Base-by-base conservation (phyloP, 2,329 filamentous ascomycete species). In the Fusarium circinatum region DNA sequence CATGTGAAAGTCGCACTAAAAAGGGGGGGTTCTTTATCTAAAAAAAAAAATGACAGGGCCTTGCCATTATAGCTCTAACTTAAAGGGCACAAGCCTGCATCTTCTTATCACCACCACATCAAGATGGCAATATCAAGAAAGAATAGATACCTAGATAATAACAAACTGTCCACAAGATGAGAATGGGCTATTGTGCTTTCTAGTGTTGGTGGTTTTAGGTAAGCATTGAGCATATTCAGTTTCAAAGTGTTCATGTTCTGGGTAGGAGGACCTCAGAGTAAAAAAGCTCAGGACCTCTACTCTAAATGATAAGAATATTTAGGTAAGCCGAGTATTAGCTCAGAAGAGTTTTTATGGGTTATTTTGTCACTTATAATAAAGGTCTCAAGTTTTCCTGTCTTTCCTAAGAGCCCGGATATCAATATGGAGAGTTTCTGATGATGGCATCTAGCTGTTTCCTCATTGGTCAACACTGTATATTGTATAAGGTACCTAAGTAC, bases 1-100 rank as follows among this genome's bases (percentile, higher is more conserved):
- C 76, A 78, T 78, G 76, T 78, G 76, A 78, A 75, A 78, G 64
- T 75, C 65, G 72, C 74, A 74, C 76, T 78, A 78, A 78, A 75
- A 76, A 71, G 63, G 69, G 75, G 75, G 74, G 72, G 72, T 45
- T 62, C 66, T 57, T 63, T 66, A 70, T 65, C 65, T 70, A 41
- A 34, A 62, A 39, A 28, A 28, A 62, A 56, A 65, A 48, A 65
- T 44, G 49, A 49, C 54, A 75, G 38, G 39, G 52, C 30, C 38
- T 14, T 26, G 30, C 26, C 38, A 42, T 48, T 28, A 60, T 14
- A 55, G 62, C 39, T 67, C 48, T 60, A 61, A 63, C 62, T 61
- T 9, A 36, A 66, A 57, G 56, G 58, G 72, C 68, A 75, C 51
- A 73, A 65, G 57, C 58, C 65, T 54, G 28, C 65, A 73, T 66